These are phyloP conservation scores for Fomitopsis betulina DNA, from an alignment of 1,284 basidiomycete species.

Conservation along the genomic window DNA sequence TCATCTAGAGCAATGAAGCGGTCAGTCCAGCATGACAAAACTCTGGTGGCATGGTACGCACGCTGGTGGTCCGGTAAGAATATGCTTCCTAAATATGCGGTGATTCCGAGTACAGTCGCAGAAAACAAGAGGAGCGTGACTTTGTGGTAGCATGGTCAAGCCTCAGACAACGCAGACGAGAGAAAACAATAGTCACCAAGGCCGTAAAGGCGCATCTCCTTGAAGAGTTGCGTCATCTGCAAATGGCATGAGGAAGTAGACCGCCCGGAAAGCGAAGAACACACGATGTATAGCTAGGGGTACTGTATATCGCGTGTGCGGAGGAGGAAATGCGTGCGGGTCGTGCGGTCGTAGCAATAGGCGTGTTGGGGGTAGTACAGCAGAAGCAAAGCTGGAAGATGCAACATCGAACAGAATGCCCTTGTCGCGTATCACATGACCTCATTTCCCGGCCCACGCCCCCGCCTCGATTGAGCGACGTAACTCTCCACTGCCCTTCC, in stretches of 20 bases:
- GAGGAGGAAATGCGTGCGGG: not conserved
- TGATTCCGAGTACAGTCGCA: slow-evolving; percentile 62
- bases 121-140: slow-evolving; percentile 56
- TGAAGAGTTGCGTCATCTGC: slow-evolving; percentile 30
- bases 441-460: not conserved
- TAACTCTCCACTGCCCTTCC: not conserved
- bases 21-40: not conserved
- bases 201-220: slow-evolving; percentile 28
- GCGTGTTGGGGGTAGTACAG: not conserved
- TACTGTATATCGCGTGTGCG: not conserved
- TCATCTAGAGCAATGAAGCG: slow-evolving; percentile 41
- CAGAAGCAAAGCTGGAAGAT: not conserved
- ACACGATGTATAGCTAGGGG: not conserved
- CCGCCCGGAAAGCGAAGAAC: not conserved
- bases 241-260: not conserved
- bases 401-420: not conserved
- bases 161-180: not conserved
- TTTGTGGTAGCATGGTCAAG: slow-evolving; percentile 21
- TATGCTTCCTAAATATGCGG: slow-evolving; percentile 57
- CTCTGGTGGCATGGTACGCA: slow-evolving; percentile 29
- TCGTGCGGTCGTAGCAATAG: slow-evolving; percentile 5
- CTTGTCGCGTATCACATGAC: slow-evolving; percentile 3
- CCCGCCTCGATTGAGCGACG: not conserved
- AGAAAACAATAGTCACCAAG: slow-evolving; percentile 18
- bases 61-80: slow-evolving; percentile 64